phyloP scores from a whole-genome alignment of 2,329 filamentous ascomycete genomes.

The Exutisphaerella laricina region DNA sequence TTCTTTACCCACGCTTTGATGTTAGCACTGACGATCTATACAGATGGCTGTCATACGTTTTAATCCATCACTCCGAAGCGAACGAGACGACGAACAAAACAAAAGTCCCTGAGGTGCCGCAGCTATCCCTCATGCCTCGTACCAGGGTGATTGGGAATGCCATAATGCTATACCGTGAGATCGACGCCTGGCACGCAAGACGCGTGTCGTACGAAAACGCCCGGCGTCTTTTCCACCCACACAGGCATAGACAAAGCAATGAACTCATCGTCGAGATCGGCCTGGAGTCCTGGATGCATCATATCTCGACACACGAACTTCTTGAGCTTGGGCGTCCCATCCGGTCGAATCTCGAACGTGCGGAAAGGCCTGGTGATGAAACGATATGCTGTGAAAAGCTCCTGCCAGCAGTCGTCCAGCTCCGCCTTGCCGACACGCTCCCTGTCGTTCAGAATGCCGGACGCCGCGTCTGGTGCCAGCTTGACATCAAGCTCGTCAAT shows the following conservation, averaged over 20 bases:
- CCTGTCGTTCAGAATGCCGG: slow-evolving; percentile 35
- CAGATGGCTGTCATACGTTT: slow-evolving; percentile 23
- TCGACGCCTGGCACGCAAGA: too few species aligned
- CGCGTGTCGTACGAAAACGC: slow-evolving; percentile 23
- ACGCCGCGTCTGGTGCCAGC: slow-evolving; percentile 39
- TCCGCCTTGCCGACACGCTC: slow-evolving; percentile 39
- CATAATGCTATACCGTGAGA: too few species aligned
- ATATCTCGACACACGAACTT: slow-evolving; percentile 26
- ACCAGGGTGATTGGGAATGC: too few species aligned
- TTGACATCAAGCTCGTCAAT: slow-evolving; percentile 34
- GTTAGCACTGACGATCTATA: neutral
- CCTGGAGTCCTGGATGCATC: slow-evolving; percentile 17
- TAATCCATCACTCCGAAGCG: slow-evolving; percentile 11
- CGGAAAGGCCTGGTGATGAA: slow-evolving; percentile 14
- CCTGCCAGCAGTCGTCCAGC: slow-evolving; percentile 36
- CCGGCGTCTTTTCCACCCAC: slow-evolving; percentile 25
- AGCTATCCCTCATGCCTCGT: neutral
- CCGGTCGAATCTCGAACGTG: slow-evolving; percentile 10
- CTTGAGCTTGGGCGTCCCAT: slow-evolving; percentile 17
- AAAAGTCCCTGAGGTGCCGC: neutral
- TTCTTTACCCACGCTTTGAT: neutral
- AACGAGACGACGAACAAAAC: slow-evolving; percentile 4
- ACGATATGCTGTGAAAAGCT: slow-evolving; percentile 26
- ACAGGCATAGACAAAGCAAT: slow-evolving; percentile 26
- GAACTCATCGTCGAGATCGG: slow-evolving; percentile 27